Base-by-base conservation (phyloP, 2,329 filamentous ascomycete genomes). In the Rosellinia necatrix region DNA sequence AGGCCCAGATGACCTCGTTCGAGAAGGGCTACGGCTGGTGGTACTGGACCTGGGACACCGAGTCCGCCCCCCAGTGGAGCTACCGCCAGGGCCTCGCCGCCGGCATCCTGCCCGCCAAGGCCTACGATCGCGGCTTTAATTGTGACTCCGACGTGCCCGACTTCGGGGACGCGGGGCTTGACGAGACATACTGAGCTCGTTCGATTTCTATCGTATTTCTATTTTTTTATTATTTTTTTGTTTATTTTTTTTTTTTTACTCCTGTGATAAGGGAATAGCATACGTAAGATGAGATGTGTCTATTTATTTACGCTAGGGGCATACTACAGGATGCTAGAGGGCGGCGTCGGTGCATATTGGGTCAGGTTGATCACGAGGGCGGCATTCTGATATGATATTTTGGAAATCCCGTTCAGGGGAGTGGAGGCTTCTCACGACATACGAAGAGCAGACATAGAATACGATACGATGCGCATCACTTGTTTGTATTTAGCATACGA, bases 41-140 rank as follows among this genome's bases (percentile, higher is more conserved):
- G 76, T 99, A 99, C 76, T 99, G 94, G 94, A 97, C 92, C 29
- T 96, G 94, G 93, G 85, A 92, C 75, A 96, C 93, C 25, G 93
- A 97, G 78, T 81, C 75, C 62, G 87, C 89, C 44, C 80, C 86
- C 57, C 91, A 97, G 75, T 99, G 94, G 94, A 96, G 92, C 71
- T 96, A 94, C 77, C 86, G 92, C 74, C 80, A 86, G 61, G 92
- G 91, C 0, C 77, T 92, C 60, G 81, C 81, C 49, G 89, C 89
- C 1, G 91, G 91, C 0, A 91, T 93, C 43, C 73, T 99, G 75
- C 94, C 94, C 2, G 71, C 77, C 34, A 88, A 90, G 76, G 88
- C 90, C 1, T 91, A 88, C 69, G 75, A 84, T 19, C 81, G 86
- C 29, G 77, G 79, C n/a, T 93, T 91, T 66, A 84, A 85, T 66